These are phyloP conservation scores for Beta macrorhiza DNA, from an alignment of 179 eudicot genomes.

Conservation along the genomic window DNA sequence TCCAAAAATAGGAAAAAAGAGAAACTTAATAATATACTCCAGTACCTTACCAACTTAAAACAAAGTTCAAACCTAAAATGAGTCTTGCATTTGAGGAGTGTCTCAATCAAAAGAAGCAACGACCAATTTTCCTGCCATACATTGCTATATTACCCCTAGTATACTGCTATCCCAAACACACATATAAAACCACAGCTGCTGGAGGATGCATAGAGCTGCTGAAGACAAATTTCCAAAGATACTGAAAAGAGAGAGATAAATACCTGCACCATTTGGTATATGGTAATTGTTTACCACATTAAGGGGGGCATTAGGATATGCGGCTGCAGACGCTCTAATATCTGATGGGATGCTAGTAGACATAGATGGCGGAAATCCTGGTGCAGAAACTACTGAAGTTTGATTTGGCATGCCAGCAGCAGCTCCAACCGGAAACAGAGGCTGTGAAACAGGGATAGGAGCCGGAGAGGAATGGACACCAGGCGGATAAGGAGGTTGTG, in stretches of 20 bases:
- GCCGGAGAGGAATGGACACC: constrained; percentile 40
- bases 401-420: constrained; percentile 48
- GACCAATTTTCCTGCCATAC: neutral
- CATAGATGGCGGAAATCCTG: constrained; percentile 47
- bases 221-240: neutral
- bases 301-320: constrained; percentile 31
- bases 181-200: neutral
- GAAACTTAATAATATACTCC: neutral
- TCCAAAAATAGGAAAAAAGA: constrained; percentile 18
- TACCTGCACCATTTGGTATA: constrained; percentile 57
- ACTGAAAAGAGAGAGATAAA: constrained; percentile 16
- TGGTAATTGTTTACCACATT: constrained; percentile 48
- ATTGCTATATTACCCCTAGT: neutral
- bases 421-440: constrained; percentile 82
- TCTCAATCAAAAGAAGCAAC: neutral
- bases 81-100: neutral
- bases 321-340: constrained; percentile 31
- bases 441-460: constrained; percentile 74
- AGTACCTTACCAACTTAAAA: neutral
- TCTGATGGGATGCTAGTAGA: constrained; percentile 43
- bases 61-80: constrained; percentile 8
- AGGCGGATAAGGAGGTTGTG: constrained; percentile 55
- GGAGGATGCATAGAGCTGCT: neutral
- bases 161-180: constrained; percentile 9
- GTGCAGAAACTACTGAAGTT: constrained; percentile 43